Conservation (phyloP, 768 basidiomycete species). For the Coprinopsis marcescibilis region DNA sequence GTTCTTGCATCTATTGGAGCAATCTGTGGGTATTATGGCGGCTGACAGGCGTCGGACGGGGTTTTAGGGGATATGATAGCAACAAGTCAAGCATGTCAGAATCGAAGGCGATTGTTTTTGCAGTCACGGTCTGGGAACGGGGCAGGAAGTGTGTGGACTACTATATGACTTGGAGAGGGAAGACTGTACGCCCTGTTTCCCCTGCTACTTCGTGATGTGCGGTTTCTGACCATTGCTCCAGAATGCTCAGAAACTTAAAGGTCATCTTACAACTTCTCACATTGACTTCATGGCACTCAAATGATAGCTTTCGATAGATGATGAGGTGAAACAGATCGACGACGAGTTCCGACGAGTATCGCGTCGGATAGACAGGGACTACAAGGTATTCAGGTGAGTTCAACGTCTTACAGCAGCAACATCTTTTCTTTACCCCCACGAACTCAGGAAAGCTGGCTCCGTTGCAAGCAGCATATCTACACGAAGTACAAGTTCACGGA, state of each 20-base stretch:
- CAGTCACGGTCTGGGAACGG: constrained; percentile 33
- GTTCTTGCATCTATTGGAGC: constrained; percentile 16
- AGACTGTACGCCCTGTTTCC: constrained; percentile 26
- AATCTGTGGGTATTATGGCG: background rate
- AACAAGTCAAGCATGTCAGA: too few relatives aligned
- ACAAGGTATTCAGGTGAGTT: constrained; percentile 31
- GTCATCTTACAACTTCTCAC: constrained; percentile 9
- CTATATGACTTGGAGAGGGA: constrained; percentile 45
- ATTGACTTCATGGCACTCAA: background rate
- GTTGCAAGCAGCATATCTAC: constrained; percentile 3
- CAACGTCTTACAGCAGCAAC: background rate
- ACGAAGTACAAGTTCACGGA: constrained; percentile 3
- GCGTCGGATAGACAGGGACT: constrained; percentile 37
- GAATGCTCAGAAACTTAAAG: constrained; percentile 19
- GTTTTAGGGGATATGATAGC: too few relatives aligned
- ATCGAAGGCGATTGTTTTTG: constrained; percentile 38
- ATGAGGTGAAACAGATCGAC: constrained; percentile 28
- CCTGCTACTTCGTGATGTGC: background rate
- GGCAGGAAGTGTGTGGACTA: constrained; percentile 41
- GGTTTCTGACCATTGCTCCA: constrained; percentile 8
- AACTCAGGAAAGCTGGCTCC: constrained; percentile 5
- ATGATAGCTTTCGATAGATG: constrained; percentile 20
- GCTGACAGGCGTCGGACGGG: background rate
- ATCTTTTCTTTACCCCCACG: background rate
- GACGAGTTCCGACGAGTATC: constrained; percentile 37